phyloP scores from a whole-genome alignment of 2,329 filamentous ascomycete species.

The Aspergillus viridinutans region DNA sequence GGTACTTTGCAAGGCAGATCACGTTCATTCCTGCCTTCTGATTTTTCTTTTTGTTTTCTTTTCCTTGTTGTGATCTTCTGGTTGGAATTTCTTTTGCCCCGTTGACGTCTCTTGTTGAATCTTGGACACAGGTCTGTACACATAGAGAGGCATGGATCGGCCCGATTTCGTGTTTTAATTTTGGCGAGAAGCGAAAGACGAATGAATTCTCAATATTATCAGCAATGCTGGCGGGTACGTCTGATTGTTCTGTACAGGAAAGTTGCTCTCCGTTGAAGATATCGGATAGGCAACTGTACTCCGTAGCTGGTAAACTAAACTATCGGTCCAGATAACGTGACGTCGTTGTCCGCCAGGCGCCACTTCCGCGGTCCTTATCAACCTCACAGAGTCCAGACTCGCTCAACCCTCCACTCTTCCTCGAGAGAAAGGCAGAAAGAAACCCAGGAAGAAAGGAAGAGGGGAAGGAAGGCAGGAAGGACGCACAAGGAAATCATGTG shows the following conservation, averaged over 20 bases:
- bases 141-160: constrained; percentile 6
- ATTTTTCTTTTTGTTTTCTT: constrained; percentile 1
- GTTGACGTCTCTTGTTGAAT: constrained; percentile 3
- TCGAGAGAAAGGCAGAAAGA: not conserved
- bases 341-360: not conserved
- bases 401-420: not conserved
- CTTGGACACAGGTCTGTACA: constrained; percentile 6
- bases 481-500: not conserved
- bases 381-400: not conserved
- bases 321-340: not conserved
- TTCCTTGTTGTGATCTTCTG: not conserved
- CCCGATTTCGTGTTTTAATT: not conserved
- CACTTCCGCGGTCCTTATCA: not conserved
- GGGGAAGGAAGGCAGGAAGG: not conserved
- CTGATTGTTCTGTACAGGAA: not conserved
- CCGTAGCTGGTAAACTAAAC: not conserved
- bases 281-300: not conserved
- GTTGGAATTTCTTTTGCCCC: not conserved
- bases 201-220: not conserved
- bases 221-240: not conserved
- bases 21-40: constrained; percentile 3
- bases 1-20: constrained; percentile 8
- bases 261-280: not conserved
- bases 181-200: not conserved
- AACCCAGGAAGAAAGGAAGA: not conserved